A percentile compares a stretch with the other conserved stretches of the same genome.
Evolutionary conservation across 2,329 filamentous ascomycete genomes (phyloP).

Genomic region (Massarina eburnea): DNA sequence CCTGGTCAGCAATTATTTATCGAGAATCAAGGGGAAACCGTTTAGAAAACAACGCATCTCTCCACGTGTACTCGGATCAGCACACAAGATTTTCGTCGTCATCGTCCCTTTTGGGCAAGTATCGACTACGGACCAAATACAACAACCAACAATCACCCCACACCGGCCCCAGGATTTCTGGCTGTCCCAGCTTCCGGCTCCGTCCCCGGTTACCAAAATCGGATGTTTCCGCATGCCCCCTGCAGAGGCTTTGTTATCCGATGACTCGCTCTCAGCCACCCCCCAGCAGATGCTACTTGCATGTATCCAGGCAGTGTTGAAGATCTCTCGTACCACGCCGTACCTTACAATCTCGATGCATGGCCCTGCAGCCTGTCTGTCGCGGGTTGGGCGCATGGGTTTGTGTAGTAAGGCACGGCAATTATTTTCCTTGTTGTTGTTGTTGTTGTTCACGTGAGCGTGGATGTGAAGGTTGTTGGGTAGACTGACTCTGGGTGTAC

Average conservation of each 20-base stretch:
- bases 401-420: neutral
- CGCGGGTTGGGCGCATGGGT: neutral
- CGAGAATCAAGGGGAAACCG: neutral
- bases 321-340: neutral
- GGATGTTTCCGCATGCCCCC: neutral
- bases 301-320: neutral
- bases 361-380: neutral
- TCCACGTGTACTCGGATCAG: neutral
- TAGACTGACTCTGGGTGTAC: too few relatives aligned
- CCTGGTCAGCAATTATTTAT: too few relatives aligned
- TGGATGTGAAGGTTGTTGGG: too few relatives aligned
- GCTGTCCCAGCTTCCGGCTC: neutral
- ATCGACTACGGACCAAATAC: neutral
- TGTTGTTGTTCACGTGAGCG: neutral
- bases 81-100: neutral
- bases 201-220: neutral
- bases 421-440: neutral
- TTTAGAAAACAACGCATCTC: neutral
- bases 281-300: too few relatives aligned
- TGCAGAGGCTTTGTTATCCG: neutral
- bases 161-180: neutral
- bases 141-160: neutral
- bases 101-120: neutral
- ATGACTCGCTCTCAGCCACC: neutral
- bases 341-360: neutral